phyloP scores from a whole-genome alignment of 2,329 filamentous ascomycete species.

The Elsinoe perseae region DNA sequence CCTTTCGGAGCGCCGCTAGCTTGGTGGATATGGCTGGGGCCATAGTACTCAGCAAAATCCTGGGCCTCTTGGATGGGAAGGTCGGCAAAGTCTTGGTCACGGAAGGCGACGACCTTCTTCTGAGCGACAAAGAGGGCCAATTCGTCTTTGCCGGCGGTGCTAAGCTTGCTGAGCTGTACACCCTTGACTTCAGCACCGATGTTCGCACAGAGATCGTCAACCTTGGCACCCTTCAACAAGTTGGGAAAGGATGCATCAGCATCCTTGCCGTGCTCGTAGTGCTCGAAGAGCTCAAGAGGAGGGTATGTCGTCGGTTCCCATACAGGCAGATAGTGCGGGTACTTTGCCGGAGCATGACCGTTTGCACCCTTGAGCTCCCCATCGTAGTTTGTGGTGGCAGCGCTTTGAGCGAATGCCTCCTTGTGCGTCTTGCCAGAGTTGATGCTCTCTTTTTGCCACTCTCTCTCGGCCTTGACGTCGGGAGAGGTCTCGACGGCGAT shows the following conservation, averaged over 20 bases:
- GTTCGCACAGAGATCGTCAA: constrained; percentile 59
- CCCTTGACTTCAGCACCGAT: constrained; percentile 67
- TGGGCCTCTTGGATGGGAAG: constrained; percentile 63
- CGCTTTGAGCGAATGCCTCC: constrained; percentile 38
- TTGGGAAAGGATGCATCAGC: constrained; percentile 63
- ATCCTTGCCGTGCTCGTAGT: constrained; percentile 68
- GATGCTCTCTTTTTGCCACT: constrained; percentile 19
- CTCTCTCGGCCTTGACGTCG: constrained; percentile 22
- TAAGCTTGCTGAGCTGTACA: constrained; percentile 62
- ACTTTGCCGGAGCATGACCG: constrained; percentile 51
- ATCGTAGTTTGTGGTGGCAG: constrained; percentile 41
- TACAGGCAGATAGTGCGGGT: constrained; percentile 55
- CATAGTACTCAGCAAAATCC: constrained; percentile 66
- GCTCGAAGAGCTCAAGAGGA: constrained; percentile 61
- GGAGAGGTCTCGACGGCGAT: constrained; percentile 33
- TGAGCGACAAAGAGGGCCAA: constrained; percentile 67
- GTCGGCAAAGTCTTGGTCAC: constrained; percentile 59
- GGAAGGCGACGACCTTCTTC: constrained; percentile 71
- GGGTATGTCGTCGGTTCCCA: constrained; percentile 43
- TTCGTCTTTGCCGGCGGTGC: constrained; percentile 63
- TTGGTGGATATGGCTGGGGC: constrained; percentile 73
- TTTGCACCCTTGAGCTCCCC: constrained; percentile 47
- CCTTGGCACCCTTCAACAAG: constrained; percentile 48
- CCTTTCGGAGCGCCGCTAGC: constrained; percentile 67
- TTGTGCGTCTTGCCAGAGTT: constrained; percentile 29